Evolutionary conservation across 352 stramenopile species (phyloP).

Genomic region (Globisporangium alternatum): DNA sequence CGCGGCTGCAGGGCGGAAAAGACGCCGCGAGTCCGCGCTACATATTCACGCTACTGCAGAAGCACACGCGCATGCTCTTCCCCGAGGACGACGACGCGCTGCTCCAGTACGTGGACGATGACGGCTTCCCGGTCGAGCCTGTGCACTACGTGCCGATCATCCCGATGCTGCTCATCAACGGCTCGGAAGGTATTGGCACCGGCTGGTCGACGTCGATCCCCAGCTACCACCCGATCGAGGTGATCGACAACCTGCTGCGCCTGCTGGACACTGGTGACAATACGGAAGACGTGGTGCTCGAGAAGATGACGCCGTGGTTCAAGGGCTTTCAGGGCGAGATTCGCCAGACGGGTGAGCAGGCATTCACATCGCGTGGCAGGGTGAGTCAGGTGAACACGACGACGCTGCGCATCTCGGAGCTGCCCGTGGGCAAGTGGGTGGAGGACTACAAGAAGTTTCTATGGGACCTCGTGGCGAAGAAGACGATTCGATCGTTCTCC

Average conservation of each 20-base stretch:
- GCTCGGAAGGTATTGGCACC: conserved; percentile 98
- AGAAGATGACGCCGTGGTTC: conserved; percentile 93
- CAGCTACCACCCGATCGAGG: conserved; percentile 94
- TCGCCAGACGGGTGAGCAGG: conserved; percentile 52
- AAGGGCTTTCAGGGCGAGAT: conserved; percentile 95
- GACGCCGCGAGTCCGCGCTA: conserved; percentile 97
- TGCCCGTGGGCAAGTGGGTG: conserved; percentile 97
- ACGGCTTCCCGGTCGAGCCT: conserved; percentile 97
- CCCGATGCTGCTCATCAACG: conserved; percentile 97
- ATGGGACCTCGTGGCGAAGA: conserved; percentile 89
- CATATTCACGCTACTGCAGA: conserved; percentile 97
- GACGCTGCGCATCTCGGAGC: conserved; percentile 95
- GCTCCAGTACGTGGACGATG: conserved; percentile 96
- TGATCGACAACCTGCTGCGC: conserved; percentile 94
- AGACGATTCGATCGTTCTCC: conserved; percentile 87
- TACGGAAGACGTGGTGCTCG: conserved; percentile 30
- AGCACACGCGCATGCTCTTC: conserved; percentile 96
- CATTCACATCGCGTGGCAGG: conserved; percentile 73
- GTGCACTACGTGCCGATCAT: conserved; percentile 97
- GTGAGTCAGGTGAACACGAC: conserved; percentile 85
- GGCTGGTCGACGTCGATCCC: conserved; percentile 96
- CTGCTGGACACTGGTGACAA: conserved; percentile 67
- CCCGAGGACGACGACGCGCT: conserved; percentile 98
- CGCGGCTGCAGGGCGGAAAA: conserved; percentile 97
- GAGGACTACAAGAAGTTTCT: conserved; percentile 99